Evolutionary conservation across 2,329 filamentous ascomycete genomes (phyloP).

Genomic region (Cladosporium sp.): DNA sequence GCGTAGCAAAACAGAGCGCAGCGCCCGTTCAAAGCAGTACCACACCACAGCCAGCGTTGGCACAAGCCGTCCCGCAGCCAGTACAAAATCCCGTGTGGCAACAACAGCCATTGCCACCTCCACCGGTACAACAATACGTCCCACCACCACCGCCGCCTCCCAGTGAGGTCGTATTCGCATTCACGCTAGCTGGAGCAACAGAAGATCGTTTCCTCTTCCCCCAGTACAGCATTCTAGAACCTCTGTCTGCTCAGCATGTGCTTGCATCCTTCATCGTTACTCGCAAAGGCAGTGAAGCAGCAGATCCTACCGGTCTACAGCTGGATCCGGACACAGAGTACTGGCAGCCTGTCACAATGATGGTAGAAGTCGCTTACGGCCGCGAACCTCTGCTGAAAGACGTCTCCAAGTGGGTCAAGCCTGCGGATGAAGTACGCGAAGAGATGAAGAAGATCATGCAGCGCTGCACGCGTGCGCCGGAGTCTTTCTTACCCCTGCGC

Average conservation of each 20-base stretch:
- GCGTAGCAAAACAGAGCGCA: background rate
- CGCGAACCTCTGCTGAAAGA: constrained; percentile 56
- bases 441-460: constrained; percentile 61
- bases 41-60: constrained; percentile 16
- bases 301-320: constrained; percentile 27
- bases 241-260: constrained; percentile 53
- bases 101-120: constrained; percentile 23
- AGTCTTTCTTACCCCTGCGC: constrained; percentile 56
- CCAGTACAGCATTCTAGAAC: constrained; percentile 74
- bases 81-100: constrained; percentile 22
- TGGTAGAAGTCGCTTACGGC: constrained; percentile 55
- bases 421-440: constrained; percentile 52
- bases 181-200: constrained; percentile 55
- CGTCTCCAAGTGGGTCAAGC: constrained; percentile 57
- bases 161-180: constrained; percentile 62
- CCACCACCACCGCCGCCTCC: constrained; percentile 14
- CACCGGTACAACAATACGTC: constrained; percentile 60
- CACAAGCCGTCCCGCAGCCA: constrained; percentile 26
- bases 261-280: constrained; percentile 77
- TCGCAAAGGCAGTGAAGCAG: constrained; percentile 65
- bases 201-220: constrained; percentile 79
- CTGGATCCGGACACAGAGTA: constrained; percentile 59
- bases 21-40: background rate
- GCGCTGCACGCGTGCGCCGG: constrained; percentile 55
- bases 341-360: constrained; percentile 70